phyloP scores from a whole-genome alignment of 2,329 filamentous ascomycete genomes.

The Sarocladium kiliense region DNA sequence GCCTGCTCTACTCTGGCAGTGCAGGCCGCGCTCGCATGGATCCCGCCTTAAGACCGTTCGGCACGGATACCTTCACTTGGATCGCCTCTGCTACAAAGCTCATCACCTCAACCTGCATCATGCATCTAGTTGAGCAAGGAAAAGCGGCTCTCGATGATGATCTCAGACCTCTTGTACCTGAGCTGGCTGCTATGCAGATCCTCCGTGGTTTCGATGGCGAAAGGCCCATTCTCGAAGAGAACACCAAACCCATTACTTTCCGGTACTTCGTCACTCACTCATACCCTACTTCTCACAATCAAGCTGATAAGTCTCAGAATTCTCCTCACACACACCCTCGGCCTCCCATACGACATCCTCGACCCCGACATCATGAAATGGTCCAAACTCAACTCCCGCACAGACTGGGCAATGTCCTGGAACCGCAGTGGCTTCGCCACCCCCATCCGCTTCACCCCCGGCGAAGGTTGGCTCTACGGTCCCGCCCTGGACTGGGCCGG shows the following conservation, averaged over 20 bases:
- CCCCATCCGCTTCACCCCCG: slow-evolving; percentile 39
- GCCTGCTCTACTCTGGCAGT: slow-evolving; percentile 27
- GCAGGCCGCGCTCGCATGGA: slow-evolving; percentile 30
- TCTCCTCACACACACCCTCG: slow-evolving; percentile 45
- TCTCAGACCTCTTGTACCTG: slow-evolving; percentile 26
- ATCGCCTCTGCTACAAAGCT: slow-evolving; percentile 40
- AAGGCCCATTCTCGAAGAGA: slow-evolving; percentile 31
- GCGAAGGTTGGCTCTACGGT: slow-evolving; percentile 45
- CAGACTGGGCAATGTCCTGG: slow-evolving; percentile 22
- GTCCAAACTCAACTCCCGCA: slow-evolving; percentile 29
- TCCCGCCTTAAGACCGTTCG: slow-evolving; percentile 23
- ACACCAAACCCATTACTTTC: slow-evolving; percentile 31
- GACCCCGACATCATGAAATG: slow-evolving; percentile 35
- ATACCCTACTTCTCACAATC: background rate
- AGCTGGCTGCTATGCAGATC: slow-evolving; percentile 28
- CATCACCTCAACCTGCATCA: slow-evolving; percentile 28
- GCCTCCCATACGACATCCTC: slow-evolving; percentile 37
- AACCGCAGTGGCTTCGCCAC: slow-evolving; percentile 32
- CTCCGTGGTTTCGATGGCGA: slow-evolving; percentile 30
- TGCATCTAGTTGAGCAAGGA: slow-evolving; percentile 35
- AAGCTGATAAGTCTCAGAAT: slow-evolving; percentile 17
- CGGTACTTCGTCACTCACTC: slow-evolving; percentile 21
- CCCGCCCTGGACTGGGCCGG: slow-evolving; percentile 42
- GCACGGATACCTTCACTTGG: slow-evolving; percentile 27
- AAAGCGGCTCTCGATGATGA: slow-evolving; percentile 31